Evolutionary conservation across 2,329 filamentous ascomycete species (phyloP), one percentile per base, ranked within the genome.

Genomic region (Venturia oleaginea): DNA sequence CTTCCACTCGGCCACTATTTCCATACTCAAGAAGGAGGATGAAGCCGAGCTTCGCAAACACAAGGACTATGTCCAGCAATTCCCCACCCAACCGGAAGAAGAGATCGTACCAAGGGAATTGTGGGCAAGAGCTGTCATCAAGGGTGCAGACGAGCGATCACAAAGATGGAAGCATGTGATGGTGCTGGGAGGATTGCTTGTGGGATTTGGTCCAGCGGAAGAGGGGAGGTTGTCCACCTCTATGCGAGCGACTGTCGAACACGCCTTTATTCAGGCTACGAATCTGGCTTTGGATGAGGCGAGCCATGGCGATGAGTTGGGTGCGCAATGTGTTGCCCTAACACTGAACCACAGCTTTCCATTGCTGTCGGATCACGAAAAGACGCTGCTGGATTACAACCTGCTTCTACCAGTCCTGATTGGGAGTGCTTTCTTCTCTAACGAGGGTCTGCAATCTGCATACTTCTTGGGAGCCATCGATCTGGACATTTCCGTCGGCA

Each of bases 151-250:
- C 70, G 84, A 83, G 27, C 81, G 79, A 69, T 87, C 79, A 37
- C 83, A 81, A 22, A 80, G 90, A 71, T 96, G 91, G 91, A 87
- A 91, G 74, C 92, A 96, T 74, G 76, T 92, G 37, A 79, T 96
- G n/a, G 83, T 92, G 5, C 82, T 96, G 10, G 86, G 87, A 0
- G 92, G 91, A 3, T 78, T 96, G 27, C 76, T 96, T 65, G 83
- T 93, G 72, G 91, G 90, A 10, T 87, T 92, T 71, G 88, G 89
- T 68, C 79, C 82, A 19, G 81, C 84, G 66, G 83, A 86, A 48
- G 77, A 85, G 57, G 81, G 83, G 65, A 83, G 84, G n/a, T 84
- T 87, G 5, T 76, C 79, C 38, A 75, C 81, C 61, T 48, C 51
- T 8, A 80, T 93, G 73, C 82, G 87, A 57, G 82, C 79, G 40